Conservation (phyloP, 1,284 basidiomycete species). For the Cryptococcus wingfieldii region DNA sequence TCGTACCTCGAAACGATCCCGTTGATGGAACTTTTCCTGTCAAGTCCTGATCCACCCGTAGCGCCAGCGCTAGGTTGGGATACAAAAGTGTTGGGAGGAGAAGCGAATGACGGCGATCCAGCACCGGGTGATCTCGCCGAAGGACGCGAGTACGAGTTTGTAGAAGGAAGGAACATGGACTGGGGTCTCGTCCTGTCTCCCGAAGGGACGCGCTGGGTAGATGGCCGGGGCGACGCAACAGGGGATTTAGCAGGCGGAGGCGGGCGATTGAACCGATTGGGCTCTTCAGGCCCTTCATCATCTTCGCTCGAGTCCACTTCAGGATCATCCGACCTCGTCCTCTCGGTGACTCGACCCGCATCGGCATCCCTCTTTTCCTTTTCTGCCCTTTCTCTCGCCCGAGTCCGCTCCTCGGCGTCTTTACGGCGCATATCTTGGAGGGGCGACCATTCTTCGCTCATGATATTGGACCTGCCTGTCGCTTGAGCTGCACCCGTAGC, state of each 20-base stretch:
- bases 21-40: constrained; percentile 41
- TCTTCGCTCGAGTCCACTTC: constrained; percentile 37
- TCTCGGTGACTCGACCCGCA: background rate
- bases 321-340: background rate
- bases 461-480: constrained; percentile 23
- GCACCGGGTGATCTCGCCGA: constrained; percentile 1
- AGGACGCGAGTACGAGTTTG: constrained; percentile 7
- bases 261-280: background rate
- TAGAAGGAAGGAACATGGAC: constrained; percentile 23
- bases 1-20: constrained; percentile 43
- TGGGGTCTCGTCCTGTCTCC: constrained; percentile 21
- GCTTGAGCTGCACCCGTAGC: constrained; percentile 11
- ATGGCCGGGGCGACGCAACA: background rate
- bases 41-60: constrained; percentile 18
- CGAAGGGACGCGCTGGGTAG: background rate
- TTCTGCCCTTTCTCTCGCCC: background rate
- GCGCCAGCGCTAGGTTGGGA: background rate
- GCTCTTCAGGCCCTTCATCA: constrained; percentile 31
- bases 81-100: background rate
- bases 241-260: background rate
- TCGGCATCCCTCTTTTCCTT: background rate
- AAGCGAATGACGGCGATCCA: background rate
- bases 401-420: background rate
- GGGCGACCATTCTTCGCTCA: constrained; percentile 36
- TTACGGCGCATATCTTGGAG: constrained; percentile 15